Percentiles rank a stretch among this genome's conserved stretches.
These are phyloP conservation scores for Oidiodendron maius DNA, from an alignment of 495 filamentous ascomycete genomes.

Conservation along the genomic window DNA sequence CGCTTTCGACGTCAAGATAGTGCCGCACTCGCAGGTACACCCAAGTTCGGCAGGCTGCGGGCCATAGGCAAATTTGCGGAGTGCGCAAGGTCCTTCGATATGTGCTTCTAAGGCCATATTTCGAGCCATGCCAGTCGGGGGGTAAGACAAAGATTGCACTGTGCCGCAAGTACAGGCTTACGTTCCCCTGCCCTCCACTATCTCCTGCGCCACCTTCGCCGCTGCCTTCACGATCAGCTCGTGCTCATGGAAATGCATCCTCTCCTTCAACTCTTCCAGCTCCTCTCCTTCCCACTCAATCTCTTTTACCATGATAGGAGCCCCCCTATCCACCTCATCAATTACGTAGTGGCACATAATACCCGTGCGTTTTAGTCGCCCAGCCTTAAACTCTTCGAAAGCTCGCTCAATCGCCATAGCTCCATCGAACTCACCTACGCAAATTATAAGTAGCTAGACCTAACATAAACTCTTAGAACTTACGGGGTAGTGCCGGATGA, in stretches of 20 bases:
- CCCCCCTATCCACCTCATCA: conserved; percentile 2
- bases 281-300: conserved; percentile 5
- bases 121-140: neutral
- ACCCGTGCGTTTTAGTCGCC: conserved; percentile 49
- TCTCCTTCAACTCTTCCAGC: conserved; percentile 1
- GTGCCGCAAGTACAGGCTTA: conserved; percentile 1
- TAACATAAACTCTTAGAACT: too few species aligned
- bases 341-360: conserved; percentile 5
- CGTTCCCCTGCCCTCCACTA: conserved; percentile 3
- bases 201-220: conserved; percentile 5
- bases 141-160: neutral
- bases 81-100: neutral
- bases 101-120: neutral
- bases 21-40: neutral
- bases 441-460: conserved; percentile 14
- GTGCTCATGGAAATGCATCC: conserved; percentile 6
- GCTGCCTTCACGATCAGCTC: conserved; percentile 4
- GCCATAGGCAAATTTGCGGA: neutral
- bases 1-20: neutral
- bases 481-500: too few species aligned
- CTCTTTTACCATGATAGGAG: conserved; percentile 3
- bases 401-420: conserved; percentile 14
- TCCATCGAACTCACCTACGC: conserved; percentile 12
- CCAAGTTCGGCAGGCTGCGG: neutral
- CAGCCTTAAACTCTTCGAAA: conserved; percentile 16